Base-by-base conservation (phyloP, 495 filamentous ascomycete genomes). In the Tuber calosporum region DNA sequence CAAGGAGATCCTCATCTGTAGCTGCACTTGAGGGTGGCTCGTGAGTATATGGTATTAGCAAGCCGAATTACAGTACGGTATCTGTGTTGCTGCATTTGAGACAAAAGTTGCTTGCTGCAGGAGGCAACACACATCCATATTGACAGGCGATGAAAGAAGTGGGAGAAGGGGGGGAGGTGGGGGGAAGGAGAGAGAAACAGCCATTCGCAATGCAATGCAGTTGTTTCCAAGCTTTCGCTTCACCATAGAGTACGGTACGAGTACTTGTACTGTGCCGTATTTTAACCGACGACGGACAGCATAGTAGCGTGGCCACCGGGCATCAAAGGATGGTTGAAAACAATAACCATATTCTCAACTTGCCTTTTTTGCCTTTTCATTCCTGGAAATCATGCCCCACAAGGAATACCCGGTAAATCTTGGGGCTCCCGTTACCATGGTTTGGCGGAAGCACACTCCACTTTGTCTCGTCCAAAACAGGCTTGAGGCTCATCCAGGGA, bases 381-480 rank as follows among this genome's bases (percentile, higher is more conserved):
- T 70, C 74, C 74, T 66, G 67, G 72, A 75, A 70, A 37, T 71
- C 45, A 53, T 75, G 62, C 62, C 69, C 75, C 72, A 67, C 70
- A 75, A 69, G 58, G 69, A 69, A 69, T 77, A 77, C 76, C 75
- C 68, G 76, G 75, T 77, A 77, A 71, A 71, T 53, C 70, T 43
- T 71, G 76, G 68, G 39, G 38, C 68, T 74, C 67, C 76, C 76
- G 17, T 68, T 78, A 78, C 76, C 76, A 78, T 37, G 76, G 76
- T 78, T 74, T 58, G 39, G 62, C 19, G 37, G 68, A 68, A 66
- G 53, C 75, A 71, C 67, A 78, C 42, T 73, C 58, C 39, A 71
- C 68, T 72, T 34, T 39, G 67, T 67, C 41, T 68, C 37, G 53
- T 72, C 39, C 73, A 17, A 15, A 62, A 76, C 71, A 62, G 72